Evolutionary conservation across 176 grass and related monocot species (phyloP).

Genomic region (Cenchrus fungigraminus): DNA sequence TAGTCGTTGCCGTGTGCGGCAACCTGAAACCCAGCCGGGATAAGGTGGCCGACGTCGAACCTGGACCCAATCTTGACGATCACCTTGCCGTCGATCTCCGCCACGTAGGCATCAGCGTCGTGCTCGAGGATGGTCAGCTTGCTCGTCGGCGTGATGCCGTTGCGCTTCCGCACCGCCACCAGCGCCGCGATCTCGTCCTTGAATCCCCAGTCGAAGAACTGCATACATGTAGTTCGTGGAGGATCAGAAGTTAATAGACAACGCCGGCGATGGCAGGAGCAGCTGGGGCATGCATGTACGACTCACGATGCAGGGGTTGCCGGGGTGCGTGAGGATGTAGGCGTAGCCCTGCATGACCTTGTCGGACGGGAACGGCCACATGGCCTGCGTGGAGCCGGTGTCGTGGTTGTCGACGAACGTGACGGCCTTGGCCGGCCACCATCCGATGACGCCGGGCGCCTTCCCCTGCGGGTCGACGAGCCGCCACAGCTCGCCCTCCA

Average conservation of each 20-base stretch:
- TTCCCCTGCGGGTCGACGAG: too few species aligned
- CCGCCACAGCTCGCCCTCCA: constrained; percentile 48
- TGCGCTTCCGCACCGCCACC: constrained; percentile 40
- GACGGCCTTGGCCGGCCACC: constrained; percentile 75
- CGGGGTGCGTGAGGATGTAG: constrained; percentile 83
- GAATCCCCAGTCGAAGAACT: constrained; percentile 40
- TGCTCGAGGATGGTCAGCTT: constrained; percentile 27
- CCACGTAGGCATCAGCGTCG: constrained; percentile 43
- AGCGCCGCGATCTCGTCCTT: constrained; percentile 38
- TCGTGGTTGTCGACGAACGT: constrained; percentile 92
- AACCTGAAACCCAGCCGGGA: background rate
- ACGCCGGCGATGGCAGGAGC: too few species aligned
- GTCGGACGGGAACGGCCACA: constrained; percentile 70
- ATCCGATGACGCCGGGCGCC: constrained; percentile 57
- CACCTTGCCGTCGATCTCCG: constrained; percentile 41
- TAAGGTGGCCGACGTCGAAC: background rate
- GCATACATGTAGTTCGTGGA: background rate
- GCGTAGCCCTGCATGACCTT: constrained; percentile 87
- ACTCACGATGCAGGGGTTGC: constrained; percentile 77
- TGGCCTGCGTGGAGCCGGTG: constrained; percentile 71
- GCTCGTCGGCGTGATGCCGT: constrained; percentile 35
- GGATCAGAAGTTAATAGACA: too few species aligned
- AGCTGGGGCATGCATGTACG: too few species aligned
- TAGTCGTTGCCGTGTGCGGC: background rate
- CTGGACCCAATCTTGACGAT: constrained; percentile 35